Evolutionary conservation across 345 rosid species (phyloP).

Genomic region (Sisymbrium altissimum): DNA sequence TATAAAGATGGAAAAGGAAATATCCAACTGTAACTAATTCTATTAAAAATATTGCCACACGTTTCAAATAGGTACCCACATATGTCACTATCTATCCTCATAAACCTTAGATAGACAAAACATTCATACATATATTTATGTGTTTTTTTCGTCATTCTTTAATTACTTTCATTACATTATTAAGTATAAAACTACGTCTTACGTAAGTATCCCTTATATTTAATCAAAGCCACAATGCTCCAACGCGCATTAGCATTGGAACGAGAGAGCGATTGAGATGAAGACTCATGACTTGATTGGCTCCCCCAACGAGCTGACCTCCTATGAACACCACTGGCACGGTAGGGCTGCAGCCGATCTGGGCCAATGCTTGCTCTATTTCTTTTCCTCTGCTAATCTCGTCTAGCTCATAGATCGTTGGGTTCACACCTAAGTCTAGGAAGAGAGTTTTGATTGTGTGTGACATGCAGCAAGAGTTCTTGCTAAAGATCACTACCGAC

Average conservation of each 20-base stretch:
- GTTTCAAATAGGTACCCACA: neutral
- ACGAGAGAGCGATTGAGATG: slow-evolving; percentile 61
- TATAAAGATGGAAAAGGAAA: neutral
- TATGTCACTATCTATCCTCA: neutral
- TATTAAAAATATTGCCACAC: neutral
- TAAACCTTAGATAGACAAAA: slow-evolving; percentile 3
- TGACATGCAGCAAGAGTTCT: slow-evolving; percentile 64
- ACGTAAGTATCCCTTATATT: neutral
- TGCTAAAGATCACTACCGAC: slow-evolving; percentile 78
- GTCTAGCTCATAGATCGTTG: slow-evolving; percentile 58
- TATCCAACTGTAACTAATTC: neutral
- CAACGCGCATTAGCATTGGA: slow-evolving; percentile 60
- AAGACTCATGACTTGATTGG: slow-evolving; percentile 67
- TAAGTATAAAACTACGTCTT: neutral
- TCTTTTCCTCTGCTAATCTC: slow-evolving; percentile 55
- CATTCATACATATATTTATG: neutral
- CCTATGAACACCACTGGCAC: slow-evolving; percentile 71
- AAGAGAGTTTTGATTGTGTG: slow-evolving; percentile 60
- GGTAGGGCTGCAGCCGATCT: slow-evolving; percentile 55
- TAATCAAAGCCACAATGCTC: slow-evolving; percentile 69
- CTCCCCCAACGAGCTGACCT: slow-evolving; percentile 65
- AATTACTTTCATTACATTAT: neutral
- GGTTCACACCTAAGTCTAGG: slow-evolving; percentile 62
- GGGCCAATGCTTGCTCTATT: slow-evolving; percentile 61
- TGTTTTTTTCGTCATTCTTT: neutral